These are phyloP conservation scores for Serendipita vermifera DNA, from an alignment of 768 basidiomycete genomes.

Conservation along the genomic window DNA sequence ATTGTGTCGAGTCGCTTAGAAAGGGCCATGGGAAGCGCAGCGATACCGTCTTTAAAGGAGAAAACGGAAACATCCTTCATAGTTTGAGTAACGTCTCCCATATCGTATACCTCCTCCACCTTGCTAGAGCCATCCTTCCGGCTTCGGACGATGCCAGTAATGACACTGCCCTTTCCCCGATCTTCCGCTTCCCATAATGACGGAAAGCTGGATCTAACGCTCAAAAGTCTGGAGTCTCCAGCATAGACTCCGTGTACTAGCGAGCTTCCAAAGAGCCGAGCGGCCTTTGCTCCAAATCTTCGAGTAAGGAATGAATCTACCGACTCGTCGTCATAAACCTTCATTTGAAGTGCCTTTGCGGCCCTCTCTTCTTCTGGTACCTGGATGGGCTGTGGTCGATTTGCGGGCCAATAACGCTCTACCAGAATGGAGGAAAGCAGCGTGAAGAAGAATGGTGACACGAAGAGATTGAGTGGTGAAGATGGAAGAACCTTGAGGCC, in stretches of 20 bases:
- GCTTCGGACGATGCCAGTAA: slow-evolving; percentile 32
- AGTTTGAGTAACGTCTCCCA: slow-evolving; percentile 35
- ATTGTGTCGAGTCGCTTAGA: slow-evolving; percentile 31
- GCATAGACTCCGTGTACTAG: slow-evolving; percentile 91
- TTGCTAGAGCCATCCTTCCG: background rate
- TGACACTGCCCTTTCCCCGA: slow-evolving; percentile 53
- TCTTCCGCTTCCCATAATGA: slow-evolving; percentile 57
- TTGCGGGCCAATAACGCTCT: slow-evolving; percentile 39
- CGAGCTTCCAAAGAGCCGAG: slow-evolving; percentile 62
- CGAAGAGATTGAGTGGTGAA: slow-evolving; percentile 28
- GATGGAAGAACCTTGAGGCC: slow-evolving; percentile 43
- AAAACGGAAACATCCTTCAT: slow-evolving; percentile 62
- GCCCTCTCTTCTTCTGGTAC: slow-evolving; percentile 59
- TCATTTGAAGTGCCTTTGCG: slow-evolving; percentile 45
- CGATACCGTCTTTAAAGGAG: slow-evolving; percentile 68
- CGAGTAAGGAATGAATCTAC: slow-evolving; percentile 65
- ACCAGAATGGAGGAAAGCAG: slow-evolving; percentile 42
- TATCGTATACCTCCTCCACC: slow-evolving; percentile 27
- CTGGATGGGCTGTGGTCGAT: slow-evolving; percentile 18
- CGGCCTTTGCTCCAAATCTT: slow-evolving; percentile 59
- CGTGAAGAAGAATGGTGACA: slow-evolving; percentile 27
- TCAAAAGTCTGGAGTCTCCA: slow-evolving; percentile 61
- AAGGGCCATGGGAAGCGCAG: slow-evolving; percentile 49
- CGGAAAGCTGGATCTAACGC: slow-evolving; percentile 67
- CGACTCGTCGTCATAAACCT: slow-evolving; percentile 49